Evolutionary conservation across 305 asterid species (phyloP).

Genomic region (Ilex paraguariensis): DNA sequence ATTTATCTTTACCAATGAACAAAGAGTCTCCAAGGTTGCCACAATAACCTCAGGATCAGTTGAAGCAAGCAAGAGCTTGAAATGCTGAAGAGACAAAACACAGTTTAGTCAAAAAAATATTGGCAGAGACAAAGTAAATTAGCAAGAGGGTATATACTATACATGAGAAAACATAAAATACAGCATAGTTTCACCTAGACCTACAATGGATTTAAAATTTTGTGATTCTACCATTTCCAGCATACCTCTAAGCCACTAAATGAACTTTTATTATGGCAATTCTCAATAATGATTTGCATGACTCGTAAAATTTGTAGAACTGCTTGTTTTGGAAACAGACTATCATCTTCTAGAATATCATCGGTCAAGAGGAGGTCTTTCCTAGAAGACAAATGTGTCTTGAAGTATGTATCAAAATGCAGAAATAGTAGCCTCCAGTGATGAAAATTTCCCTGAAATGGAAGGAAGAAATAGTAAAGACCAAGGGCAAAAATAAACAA

Average conservation of each 20-base stretch:
- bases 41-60: constrained; percentile 86
- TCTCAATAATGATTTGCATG: constrained; percentile 78
- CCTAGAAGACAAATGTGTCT: constrained; percentile 76
- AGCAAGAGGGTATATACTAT: too few relatives aligned
- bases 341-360: constrained; percentile 56
- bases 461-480: constrained; percentile 21
- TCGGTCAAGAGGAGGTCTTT: constrained; percentile 81
- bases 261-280: constrained; percentile 83
- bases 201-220: too few relatives aligned
- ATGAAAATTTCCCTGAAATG: constrained; percentile 85
- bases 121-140: too few relatives aligned
- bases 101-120: too few relatives aligned
- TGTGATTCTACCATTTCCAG: constrained; percentile 2
- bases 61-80: constrained; percentile 93
- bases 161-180: too few relatives aligned
- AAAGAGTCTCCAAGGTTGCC: constrained; percentile 77
- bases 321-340: constrained; percentile 80
- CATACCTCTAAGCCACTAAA: constrained; percentile 87
- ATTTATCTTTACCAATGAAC: constrained; percentile 75
- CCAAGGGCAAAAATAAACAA: constrained; percentile 12
- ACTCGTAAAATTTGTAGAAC: constrained; percentile 88
- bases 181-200: too few relatives aligned
- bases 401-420: constrained; percentile 90
- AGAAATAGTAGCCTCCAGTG: constrained; percentile 96
- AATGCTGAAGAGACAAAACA: constrained; percentile 48